phyloP scores from a whole-genome alignment of 495 filamentous ascomycete species.

The Neurospora tetraspora region DNA sequence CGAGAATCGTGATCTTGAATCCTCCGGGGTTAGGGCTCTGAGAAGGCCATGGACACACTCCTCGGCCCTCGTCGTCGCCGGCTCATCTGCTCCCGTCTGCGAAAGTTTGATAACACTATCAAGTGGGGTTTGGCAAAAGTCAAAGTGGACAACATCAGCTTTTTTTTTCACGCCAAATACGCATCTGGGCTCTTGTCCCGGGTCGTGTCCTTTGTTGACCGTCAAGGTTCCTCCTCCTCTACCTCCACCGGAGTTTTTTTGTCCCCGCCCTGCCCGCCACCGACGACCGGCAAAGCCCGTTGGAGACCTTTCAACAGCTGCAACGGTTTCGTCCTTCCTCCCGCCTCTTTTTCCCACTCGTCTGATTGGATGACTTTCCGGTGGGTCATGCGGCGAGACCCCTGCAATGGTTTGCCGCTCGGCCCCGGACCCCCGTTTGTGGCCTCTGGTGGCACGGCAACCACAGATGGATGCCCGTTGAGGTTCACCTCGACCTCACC shows the following conservation, averaged over 20 bases:
- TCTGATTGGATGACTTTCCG: not conserved
- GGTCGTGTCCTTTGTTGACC: not conserved
- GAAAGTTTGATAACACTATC: not conserved
- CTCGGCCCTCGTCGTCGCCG: not conserved
- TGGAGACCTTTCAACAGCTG: not conserved
- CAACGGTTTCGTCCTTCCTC: not conserved
- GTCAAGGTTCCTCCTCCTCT: not conserved
- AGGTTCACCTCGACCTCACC: not conserved
- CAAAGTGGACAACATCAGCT: not conserved
- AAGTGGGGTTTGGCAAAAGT: not conserved
- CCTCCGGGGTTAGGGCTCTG: not conserved
- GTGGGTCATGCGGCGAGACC: not conserved
- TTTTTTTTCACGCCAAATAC: not conserved
- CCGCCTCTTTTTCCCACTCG: not conserved
- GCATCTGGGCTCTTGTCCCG: not conserved
- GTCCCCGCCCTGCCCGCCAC: not conserved
- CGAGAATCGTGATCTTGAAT: not conserved
- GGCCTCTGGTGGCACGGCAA: not conserved
- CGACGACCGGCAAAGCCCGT: not conserved
- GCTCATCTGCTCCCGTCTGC: not conserved
- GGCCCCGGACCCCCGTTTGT: not conserved
- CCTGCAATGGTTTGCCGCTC: not conserved
- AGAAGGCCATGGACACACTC: not conserved
- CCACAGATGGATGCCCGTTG: not conserved
- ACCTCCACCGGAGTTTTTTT: not conserved